Evolutionary conservation across 768 basidiomycete species (phyloP).

Genomic region (Xerocomellus intermedius): DNA sequence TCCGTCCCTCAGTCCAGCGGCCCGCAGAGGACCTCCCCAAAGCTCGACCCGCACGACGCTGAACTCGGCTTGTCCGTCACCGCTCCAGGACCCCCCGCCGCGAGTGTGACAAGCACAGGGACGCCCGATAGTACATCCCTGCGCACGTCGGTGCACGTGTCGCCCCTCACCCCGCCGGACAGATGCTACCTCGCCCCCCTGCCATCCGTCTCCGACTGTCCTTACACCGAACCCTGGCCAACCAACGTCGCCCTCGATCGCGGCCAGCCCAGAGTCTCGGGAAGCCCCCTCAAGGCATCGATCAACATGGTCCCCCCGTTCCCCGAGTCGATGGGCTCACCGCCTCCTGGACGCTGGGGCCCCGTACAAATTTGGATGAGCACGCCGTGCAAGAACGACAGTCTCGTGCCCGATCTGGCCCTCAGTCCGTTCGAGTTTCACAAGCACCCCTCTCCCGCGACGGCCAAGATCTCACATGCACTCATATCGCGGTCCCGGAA

Average conservation of each 20-base stretch:
- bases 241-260: constrained; percentile 2
- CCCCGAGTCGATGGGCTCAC: constrained; percentile 9
- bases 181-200: constrained; percentile 20
- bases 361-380: constrained; percentile 25
- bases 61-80: constrained; percentile 18
- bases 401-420: not conserved
- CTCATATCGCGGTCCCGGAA: constrained; percentile 20
- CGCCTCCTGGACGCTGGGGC: constrained; percentile 13
- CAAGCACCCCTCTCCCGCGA: constrained; percentile 2
- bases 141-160: not conserved
- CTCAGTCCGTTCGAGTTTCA: constrained; percentile 1
- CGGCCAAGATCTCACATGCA: constrained; percentile 13
- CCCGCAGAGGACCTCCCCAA: constrained; percentile 19
- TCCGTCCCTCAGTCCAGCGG: not conserved
- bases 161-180: constrained; percentile 27
- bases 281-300: constrained; percentile 25
- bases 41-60: constrained; percentile 10
- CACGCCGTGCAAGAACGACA: constrained; percentile 18
- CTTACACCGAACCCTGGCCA: constrained; percentile 25
- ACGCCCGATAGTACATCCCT: constrained; percentile 10
- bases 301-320: constrained; percentile 1
- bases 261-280: constrained; percentile 7
- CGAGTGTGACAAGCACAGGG: not conserved
- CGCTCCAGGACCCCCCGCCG: not conserved
- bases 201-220: constrained; percentile 18